Evolutionary conservation across 2,329 filamentous ascomycete genomes (phyloP).

Genomic region (Microsporum ferrugineum): DNA sequence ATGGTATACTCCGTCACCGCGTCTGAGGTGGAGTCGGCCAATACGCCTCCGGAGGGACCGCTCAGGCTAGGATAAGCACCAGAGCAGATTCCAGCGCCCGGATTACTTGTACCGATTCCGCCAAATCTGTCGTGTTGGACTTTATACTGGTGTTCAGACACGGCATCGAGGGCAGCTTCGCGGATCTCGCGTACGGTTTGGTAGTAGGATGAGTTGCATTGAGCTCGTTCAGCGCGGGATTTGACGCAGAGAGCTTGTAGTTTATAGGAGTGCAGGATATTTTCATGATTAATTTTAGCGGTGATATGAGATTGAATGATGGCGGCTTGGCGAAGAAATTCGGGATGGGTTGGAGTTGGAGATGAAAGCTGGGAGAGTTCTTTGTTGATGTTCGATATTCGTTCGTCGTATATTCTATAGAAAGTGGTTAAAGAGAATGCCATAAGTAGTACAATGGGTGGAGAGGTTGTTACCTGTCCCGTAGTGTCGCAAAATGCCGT

Average conservation of each 20-base stretch:
- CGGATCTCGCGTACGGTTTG: conserved; percentile 74
- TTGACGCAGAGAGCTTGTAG: conserved; percentile 60
- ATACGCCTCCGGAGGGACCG: neutral
- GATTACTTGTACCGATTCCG: conserved; percentile 3
- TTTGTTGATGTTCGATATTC: conserved; percentile 65
- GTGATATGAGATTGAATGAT: conserved; percentile 73
- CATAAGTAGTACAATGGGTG: conserved; percentile 2
- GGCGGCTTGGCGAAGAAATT: conserved; percentile 80
- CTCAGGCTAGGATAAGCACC: neutral
- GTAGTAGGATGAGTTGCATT: conserved; percentile 82
- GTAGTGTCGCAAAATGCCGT: conserved; percentile 74
- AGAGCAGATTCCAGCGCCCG: neutral
- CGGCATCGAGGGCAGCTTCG: conserved; percentile 64
- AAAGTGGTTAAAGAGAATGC: neutral
- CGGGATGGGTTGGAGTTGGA: conserved; percentile 62
- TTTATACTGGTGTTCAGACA: conserved; percentile 84
- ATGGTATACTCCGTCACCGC: conserved; percentile 72
- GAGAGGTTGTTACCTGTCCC: conserved; percentile 42
- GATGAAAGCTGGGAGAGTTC: conserved; percentile 51
- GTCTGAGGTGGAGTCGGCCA: conserved; percentile 30
- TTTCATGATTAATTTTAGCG: conserved; percentile 65
- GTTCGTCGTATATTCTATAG: conserved; percentile 73
- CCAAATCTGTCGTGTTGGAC: conserved; percentile 81
- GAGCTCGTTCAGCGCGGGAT: conserved; percentile 68
- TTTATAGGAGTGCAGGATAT: conserved; percentile 62